These are phyloP conservation scores for Huntiella savannae DNA, from an alignment of 2,329 filamentous ascomycete species.

Conservation along the genomic window DNA sequence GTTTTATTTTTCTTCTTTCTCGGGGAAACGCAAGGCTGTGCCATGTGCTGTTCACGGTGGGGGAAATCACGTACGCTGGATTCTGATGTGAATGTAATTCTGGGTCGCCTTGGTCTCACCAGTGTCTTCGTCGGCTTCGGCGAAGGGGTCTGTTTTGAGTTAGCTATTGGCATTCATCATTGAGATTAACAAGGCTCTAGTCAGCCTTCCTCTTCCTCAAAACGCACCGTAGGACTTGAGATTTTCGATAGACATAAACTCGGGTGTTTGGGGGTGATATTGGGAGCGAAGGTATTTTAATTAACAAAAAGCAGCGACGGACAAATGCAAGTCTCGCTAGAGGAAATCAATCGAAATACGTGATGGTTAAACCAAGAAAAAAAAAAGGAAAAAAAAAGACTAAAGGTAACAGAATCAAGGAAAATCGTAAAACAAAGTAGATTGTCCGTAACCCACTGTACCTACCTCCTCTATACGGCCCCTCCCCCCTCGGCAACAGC, in stretches of 20 bases:
- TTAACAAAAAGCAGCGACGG: constrained; percentile 29
- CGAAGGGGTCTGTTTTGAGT: constrained; percentile 73
- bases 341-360: constrained; percentile 10
- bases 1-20: neutral
- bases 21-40: constrained; percentile 7
- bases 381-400: neutral
- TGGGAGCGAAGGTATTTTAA: constrained; percentile 34
- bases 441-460: too few species aligned
- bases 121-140: constrained; percentile 99
- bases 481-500: too few species aligned
- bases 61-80: constrained; percentile 59
- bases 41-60: neutral
- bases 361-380: neutral
- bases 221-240: constrained; percentile 74
- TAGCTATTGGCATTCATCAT: too few species aligned
- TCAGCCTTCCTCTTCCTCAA: constrained; percentile 16
- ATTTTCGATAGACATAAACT: constrained; percentile 99
- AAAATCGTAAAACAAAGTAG: too few species aligned
- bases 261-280: constrained; percentile 44
- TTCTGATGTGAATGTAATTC: constrained; percentile 99
- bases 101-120: constrained; percentile 88
- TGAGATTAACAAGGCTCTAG: too few species aligned
- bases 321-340: constrained; percentile 31
- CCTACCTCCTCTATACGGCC: too few species aligned
- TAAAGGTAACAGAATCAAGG: too few species aligned